Evolutionary conservation across 1,284 basidiomycete genomes (phyloP), one percentile per base, ranked within the genome.

Genomic region (Boletus sp.): DNA sequence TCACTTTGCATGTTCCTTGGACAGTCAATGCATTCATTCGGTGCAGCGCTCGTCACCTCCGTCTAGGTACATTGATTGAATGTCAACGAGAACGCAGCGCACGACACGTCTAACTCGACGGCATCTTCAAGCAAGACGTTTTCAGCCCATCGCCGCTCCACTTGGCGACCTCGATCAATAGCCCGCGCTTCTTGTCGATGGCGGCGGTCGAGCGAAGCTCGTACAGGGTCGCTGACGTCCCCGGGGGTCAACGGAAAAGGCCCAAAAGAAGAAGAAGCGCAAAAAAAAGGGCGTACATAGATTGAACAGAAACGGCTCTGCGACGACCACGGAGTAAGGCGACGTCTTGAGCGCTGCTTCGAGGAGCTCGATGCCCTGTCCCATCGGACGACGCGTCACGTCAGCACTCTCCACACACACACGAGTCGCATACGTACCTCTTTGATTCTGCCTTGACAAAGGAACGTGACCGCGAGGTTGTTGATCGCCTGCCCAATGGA

Each of bases 101-200:
- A 10, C 5, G 27, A 20, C 20, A 25, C 16, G 14, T 27, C 68
- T 60, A 80, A 51, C 67, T 80, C 14, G 80, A 72, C 23, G 87
- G 82, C 76, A 91, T 79, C 68, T 91, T 91, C 57, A 91, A 67
- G 64, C 84, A 88, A n/a, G 79, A 76, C n/a, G 81, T 79, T 55
- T 76, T 80, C 54, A 91, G 64, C 1, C 88, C 88, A 63, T 91
- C 88, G 3, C 88, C 88, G 48, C 84, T 84, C 86, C 85, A 90
- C 61, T 84, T 83, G 9, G 87, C 82, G 0, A 88, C 85, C 52
- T 88, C 81, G 20, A 87, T 57, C 32, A 91, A 69, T 25, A 91
- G 69, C 19, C 80, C 77, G 37, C 80, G 79, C 62, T 91, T 91
- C 66, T 82, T 86, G 50, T 86, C 81, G 39, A 77, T 72, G 2